phyloP scores from a whole-genome alignment of 2,329 filamentous ascomycete species.

The Pseudocercospora crystallina region DNA sequence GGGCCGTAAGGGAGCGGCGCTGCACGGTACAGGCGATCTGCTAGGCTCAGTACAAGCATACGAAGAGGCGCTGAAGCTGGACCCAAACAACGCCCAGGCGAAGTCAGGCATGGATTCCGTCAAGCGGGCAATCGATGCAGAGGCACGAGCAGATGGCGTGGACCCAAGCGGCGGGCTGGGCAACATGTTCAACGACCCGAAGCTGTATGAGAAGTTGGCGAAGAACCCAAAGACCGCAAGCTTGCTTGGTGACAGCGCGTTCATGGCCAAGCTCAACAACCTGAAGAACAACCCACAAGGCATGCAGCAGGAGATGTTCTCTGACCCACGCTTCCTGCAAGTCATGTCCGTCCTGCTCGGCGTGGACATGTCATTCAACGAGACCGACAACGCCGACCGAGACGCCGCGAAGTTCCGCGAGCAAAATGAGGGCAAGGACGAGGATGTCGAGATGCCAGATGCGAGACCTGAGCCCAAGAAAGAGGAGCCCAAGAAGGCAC shows the following conservation, averaged over 20 bases:
- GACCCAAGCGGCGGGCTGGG: constrained; percentile 77
- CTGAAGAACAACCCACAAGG: constrained; percentile 78
- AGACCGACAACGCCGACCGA: constrained; percentile 47
- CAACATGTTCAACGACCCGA: constrained; percentile 90
- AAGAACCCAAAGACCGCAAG: constrained; percentile 88
- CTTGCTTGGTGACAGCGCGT: constrained; percentile 76
- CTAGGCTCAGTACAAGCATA: constrained; percentile 85
- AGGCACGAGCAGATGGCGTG: constrained; percentile 62
- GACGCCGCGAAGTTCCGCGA: constrained; percentile 58
- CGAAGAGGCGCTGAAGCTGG: constrained; percentile 89
- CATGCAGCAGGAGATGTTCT: constrained; percentile 73
- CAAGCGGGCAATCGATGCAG: constrained; percentile 80
- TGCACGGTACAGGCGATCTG: constrained; percentile 84
- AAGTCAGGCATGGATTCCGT: constrained; percentile 85
- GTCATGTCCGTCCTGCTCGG: constrained; percentile 93
- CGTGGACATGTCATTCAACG: constrained; percentile 79
- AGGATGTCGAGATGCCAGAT: constrained; percentile 80
- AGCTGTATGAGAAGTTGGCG: constrained; percentile 85
- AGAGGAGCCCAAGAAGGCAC: constrained; percentile 56
- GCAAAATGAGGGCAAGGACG: constrained; percentile 62
- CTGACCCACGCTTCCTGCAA: constrained; percentile 85
- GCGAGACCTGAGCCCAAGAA: constrained; percentile 59
- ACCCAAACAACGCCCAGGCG: constrained; percentile 86
- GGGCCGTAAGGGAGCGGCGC: constrained; percentile 86
- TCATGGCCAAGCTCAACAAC: constrained; percentile 86